Conservation (phyloP, 140 eudicot genomes). For the Oenanthe javanica region DNA sequence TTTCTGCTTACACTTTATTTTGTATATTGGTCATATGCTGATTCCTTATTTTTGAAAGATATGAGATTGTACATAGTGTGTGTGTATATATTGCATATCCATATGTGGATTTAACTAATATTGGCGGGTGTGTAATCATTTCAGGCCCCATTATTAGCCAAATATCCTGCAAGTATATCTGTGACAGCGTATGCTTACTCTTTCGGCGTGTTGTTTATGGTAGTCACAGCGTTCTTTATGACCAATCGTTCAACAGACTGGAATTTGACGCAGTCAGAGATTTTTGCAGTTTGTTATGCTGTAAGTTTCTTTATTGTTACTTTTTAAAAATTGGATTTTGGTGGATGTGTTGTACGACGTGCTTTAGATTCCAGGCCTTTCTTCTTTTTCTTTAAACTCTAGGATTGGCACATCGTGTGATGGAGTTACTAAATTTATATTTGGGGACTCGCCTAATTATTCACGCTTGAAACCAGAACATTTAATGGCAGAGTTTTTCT, state of each 20-base stretch:
- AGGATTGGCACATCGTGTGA: not conserved
- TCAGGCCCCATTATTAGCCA: conserved; percentile 89
- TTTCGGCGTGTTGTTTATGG: conserved; percentile 83
- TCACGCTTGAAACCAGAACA: not conserved
- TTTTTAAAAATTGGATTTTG: not conserved
- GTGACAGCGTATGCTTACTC: conserved; percentile 90
- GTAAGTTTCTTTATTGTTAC: conserved; percentile 41
- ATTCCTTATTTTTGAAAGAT: not conserved
- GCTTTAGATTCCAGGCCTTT: not conserved
- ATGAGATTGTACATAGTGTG: not conserved
- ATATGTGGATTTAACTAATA: not conserved
- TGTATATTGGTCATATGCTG: not conserved
- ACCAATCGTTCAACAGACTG: conserved; percentile 59
- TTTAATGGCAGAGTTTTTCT: not conserved
- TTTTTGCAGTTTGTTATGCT: conserved; percentile 78
- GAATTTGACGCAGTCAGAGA: conserved; percentile 65
- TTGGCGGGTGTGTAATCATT: conserved; percentile 11
- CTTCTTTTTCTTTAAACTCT: no score
- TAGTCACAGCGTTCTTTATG: conserved; percentile 54
- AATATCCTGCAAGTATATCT: conserved; percentile 91
- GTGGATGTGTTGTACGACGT: not conserved
- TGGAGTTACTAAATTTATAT: not conserved
- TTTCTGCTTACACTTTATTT: not conserved
- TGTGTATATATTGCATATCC: not conserved
- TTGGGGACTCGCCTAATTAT: not conserved